A percentile compares a stretch with the other conserved stretches of the same genome.
These are phyloP conservation scores for Phaeotremella fagi DNA, from an alignment of 768 basidiomycete species.

Conservation along the genomic window DNA sequence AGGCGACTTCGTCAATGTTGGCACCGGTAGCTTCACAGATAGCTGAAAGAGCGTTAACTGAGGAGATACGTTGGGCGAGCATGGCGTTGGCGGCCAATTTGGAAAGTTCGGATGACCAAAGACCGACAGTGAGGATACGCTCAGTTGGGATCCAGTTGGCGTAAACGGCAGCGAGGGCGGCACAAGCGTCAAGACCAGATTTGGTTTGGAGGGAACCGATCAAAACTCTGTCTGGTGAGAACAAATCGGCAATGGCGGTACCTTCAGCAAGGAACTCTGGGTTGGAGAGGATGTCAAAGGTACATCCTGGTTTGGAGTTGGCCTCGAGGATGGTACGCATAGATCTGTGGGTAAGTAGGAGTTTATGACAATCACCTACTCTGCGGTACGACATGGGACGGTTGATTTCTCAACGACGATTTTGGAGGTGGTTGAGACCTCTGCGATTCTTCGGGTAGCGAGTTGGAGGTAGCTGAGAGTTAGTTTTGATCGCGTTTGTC, in stretches of 20 bases:
- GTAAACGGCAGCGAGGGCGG: conserved; percentile 73
- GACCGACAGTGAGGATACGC: conserved; percentile 83
- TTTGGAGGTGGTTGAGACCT: conserved; percentile 82
- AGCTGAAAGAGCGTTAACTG: conserved; percentile 94
- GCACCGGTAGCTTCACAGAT: conserved; percentile 99
- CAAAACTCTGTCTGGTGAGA: conserved; percentile 87
- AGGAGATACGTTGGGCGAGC: conserved; percentile 98
- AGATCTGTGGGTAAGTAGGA: conserved; percentile 54
- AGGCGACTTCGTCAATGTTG: conserved; percentile 94
- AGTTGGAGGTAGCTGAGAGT: conserved; percentile 82
- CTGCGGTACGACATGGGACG: conserved; percentile 95
- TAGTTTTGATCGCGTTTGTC: conserved; percentile 14
- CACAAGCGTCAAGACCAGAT: conserved; percentile 77
- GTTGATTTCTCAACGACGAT: conserved; percentile 99
- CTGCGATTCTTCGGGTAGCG: conserved; percentile 92
- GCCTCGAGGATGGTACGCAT: conserved; percentile 99
- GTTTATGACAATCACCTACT: conserved; percentile 47
- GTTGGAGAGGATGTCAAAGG: conserved; percentile 97
- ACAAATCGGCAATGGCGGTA: conserved; percentile 85
- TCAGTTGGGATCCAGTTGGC: conserved; percentile 89
- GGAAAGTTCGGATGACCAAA: conserved; percentile 97
- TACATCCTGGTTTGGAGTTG: conserved; percentile 84
- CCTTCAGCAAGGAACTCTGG: conserved; percentile 99
- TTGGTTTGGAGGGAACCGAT: conserved; percentile 90
- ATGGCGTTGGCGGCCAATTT: conserved; percentile 99